Base-by-base conservation (phyloP, 2,329 filamentous ascomycete species). In the Colletotrichum caudatum region DNA sequence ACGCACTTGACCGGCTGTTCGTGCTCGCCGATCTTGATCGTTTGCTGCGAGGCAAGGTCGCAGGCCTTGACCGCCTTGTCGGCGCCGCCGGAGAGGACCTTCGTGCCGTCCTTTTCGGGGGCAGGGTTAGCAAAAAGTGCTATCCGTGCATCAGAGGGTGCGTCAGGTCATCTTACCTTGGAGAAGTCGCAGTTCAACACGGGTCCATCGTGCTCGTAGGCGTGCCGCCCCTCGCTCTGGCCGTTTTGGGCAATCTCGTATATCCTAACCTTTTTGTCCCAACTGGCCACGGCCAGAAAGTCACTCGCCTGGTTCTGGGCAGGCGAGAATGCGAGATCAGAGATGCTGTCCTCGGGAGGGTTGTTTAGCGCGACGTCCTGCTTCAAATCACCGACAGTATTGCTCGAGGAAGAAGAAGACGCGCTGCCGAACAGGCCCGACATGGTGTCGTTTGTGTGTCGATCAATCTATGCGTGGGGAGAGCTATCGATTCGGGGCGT, bases 261-360 rank as follows among this genome's bases (percentile, higher is more conserved):
- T 80, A 99, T 95, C 78, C 95, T 92, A 74, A 98, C 94, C 81
- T 97, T 97, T 85, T 97, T 97, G 83, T 99, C 96, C 96, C 96
- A 99, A 77, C 94, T 97, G 59, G 94, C 86, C 46, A 98, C 93
- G 33, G 95, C 94, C 23, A 99, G 87, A 80, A 97, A 93, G 77
- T 98, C 94, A 75, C 84, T 88, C 64, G 86, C 86, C 78, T 81
- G 80, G 78, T 80, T 85, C 78, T 73, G 83, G 78, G 78, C 86
- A 78, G 92, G 90, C 18, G 92, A 95, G 84, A 98, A 99, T 60
- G 90, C 86, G 72, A 99, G 87, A 79, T 94, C 94, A 46, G 95
- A 95, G 78, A 98, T 92, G 81, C 93, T 93, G 83, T 99, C 96
- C 76, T 94, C 91, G 29, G 96, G 96, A 18, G 93, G 93, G 74